Conservation (phyloP, 1,284 basidiomycete genomes). For the Apiotrichum sp. region DNA sequence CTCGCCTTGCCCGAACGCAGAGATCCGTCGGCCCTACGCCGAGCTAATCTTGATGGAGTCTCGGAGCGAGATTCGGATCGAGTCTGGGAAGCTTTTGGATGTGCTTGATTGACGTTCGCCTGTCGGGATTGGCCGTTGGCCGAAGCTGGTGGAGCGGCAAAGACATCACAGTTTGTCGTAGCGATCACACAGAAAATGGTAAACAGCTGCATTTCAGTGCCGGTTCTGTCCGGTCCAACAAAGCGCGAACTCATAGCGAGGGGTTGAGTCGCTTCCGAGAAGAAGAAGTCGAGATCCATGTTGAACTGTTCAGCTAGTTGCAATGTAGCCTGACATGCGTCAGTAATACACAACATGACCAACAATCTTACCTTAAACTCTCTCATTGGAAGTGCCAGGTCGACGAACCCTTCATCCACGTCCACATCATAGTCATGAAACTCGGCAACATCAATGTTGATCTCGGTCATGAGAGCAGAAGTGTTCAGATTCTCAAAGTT, state of each 20-base stretch:
- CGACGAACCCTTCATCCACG: constrained; percentile 22
- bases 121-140: not conserved
- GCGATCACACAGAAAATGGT: constrained; percentile 43
- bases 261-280: constrained; percentile 42
- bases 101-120: not conserved
- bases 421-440: constrained; percentile 40
- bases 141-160: not conserved
- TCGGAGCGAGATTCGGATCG: not conserved
- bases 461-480: constrained; percentile 33
- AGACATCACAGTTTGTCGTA: constrained; percentile 39
- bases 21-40: not conserved
- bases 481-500: constrained; percentile 29
- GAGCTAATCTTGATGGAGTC: not conserved
- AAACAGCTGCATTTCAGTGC: constrained; percentile 28
- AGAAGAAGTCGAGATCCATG: constrained; percentile 37
- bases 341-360: not conserved
- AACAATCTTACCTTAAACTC: constrained; percentile 39
- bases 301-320: constrained; percentile 40
- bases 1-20: not conserved
- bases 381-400: constrained; percentile 43
- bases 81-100: too few relatives aligned
- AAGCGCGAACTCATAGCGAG: constrained; percentile 32
- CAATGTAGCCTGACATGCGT: constrained; percentile 32
- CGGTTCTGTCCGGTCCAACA: constrained; percentile 10
- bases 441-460: constrained; percentile 37